Conservation (phyloP, 2,329 filamentous ascomycete species). For the Penicillium sp. region DNA sequence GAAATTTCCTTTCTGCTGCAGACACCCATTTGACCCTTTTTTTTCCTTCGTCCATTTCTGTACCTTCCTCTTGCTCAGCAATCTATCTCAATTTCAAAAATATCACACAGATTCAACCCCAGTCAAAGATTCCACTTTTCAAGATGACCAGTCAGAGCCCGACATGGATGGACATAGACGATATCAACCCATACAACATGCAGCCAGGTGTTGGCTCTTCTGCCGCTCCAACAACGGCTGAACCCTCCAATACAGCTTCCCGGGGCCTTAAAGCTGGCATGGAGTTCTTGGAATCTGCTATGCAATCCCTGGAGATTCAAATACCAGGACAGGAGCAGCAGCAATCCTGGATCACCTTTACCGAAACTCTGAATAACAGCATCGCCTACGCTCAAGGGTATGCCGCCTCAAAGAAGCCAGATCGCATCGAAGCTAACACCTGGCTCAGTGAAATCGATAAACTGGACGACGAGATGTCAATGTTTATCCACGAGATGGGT, state of each 20-base stretch:
- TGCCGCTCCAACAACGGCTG: neutral
- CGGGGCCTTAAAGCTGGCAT: neutral
- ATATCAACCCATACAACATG: neutral
- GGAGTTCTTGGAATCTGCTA: neutral
- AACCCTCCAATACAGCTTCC: neutral
- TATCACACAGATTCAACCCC: too few relatives aligned
- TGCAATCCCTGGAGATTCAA: neutral
- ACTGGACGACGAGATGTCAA: neutral
- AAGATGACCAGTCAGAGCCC: neutral
- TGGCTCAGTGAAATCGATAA: neutral
- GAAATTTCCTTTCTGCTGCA: too few relatives aligned
- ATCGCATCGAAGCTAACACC: neutral
- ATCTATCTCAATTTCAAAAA: too few relatives aligned
- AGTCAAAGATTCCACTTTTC: too few relatives aligned
- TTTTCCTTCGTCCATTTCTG: too few relatives aligned
- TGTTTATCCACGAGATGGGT: neutral
- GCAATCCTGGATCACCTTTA: neutral
- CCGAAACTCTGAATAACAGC: neutral
- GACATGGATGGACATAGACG: neutral
- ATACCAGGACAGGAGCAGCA: neutral
- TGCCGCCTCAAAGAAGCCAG: neutral
- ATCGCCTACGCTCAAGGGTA: neutral
- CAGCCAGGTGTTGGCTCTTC: neutral
- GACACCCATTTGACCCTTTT: too few relatives aligned
- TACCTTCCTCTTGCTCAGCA: too few relatives aligned